These are phyloP conservation scores for Salvia miltiorrhiza DNA, from an alignment of 257 asterid genomes.

Conservation along the genomic window DNA sequence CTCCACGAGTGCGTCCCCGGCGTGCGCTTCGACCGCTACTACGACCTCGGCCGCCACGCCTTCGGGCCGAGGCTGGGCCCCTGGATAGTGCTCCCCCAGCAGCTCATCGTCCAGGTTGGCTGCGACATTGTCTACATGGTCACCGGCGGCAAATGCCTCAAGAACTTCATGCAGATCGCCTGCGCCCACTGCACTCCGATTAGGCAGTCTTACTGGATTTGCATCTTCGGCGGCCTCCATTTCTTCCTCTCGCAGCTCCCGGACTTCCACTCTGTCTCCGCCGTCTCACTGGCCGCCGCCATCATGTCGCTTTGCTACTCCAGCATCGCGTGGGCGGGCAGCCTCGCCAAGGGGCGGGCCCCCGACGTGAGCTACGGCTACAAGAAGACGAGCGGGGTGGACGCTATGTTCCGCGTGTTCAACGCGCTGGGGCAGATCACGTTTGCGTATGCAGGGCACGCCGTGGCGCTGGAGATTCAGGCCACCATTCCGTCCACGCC, in stretches of 20 bases:
- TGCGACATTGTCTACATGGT: slow-evolving; percentile 91
- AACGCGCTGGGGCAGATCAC: slow-evolving; percentile 80
- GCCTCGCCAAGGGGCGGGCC: slow-evolving; percentile 57
- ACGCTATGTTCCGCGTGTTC: slow-evolving; percentile 63
- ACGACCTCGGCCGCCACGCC: slow-evolving; percentile 63
- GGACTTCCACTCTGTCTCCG: slow-evolving; percentile 76
- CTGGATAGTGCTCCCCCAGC: slow-evolving; percentile 91
- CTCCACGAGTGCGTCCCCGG: slow-evolving; percentile 86
- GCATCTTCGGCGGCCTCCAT: slow-evolving; percentile 79
- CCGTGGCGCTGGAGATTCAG: slow-evolving; percentile 81
- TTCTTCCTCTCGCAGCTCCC: slow-evolving; percentile 88
- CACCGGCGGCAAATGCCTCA: slow-evolving; percentile 82
- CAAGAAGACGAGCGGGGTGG: slow-evolving; percentile 50
- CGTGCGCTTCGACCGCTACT: slow-evolving; percentile 69
- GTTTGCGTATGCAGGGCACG: slow-evolving; percentile 87
- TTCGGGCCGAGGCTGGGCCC: slow-evolving; percentile 75
- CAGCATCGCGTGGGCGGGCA: slow-evolving; percentile 80
- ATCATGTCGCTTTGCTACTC: slow-evolving; percentile 88
- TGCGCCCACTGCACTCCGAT: slow-evolving; percentile 56
- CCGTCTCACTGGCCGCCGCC: slow-evolving; percentile 83
- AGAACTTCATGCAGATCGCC: slow-evolving; percentile 66
- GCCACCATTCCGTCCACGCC: slow-evolving; percentile 92
- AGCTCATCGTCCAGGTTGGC: slow-evolving; percentile 83
- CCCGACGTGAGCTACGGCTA: slow-evolving; percentile 62
- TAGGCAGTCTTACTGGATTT: slow-evolving; percentile 82